phyloP scores from a whole-genome alignment of 208 protist species.

The Angomonas ambiguus region DNA sequence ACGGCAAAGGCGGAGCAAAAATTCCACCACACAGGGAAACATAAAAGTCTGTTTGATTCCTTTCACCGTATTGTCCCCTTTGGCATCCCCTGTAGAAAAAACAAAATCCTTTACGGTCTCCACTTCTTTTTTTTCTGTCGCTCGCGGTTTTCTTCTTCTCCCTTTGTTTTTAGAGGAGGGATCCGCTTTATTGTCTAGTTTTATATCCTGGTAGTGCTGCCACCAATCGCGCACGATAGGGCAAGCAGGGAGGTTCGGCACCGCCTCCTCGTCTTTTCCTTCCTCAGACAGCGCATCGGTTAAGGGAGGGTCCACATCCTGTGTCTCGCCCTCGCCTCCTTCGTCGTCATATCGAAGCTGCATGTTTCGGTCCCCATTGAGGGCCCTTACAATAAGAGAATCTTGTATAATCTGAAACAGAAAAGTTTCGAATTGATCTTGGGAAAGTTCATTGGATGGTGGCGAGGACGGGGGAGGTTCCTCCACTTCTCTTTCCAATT shows the following conservation, averaged over 20 bases:
- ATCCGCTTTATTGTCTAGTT: too few relatives aligned
- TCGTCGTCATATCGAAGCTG: neutral
- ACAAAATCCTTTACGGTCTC: neutral
- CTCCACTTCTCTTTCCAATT: neutral
- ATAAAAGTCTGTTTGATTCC: neutral
- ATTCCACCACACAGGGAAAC: neutral
- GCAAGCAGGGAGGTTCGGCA: neutral
- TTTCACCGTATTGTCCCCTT: neutral
- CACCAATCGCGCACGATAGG: neutral
- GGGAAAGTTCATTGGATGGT: neutral
- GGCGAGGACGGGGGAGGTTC: neutral
- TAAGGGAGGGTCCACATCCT: too few relatives aligned
- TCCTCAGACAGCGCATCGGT: too few relatives aligned
- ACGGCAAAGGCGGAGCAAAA: neutral
- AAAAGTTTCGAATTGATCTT: neutral
- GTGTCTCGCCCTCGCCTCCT: neutral
- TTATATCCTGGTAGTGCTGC: neutral
- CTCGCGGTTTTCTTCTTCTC: too few relatives aligned
- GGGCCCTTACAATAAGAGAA: neutral
- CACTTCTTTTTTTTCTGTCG: too few relatives aligned
- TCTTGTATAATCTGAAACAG: slow-evolving; percentile 1
- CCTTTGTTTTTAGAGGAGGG: too few relatives aligned
- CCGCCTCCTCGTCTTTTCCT: neutral
- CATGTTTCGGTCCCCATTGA: neutral
- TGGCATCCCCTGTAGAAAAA: neutral